Conservation (phyloP, 2,329 filamentous ascomycete genomes). For the Exutisphaerella laricina region DNA sequence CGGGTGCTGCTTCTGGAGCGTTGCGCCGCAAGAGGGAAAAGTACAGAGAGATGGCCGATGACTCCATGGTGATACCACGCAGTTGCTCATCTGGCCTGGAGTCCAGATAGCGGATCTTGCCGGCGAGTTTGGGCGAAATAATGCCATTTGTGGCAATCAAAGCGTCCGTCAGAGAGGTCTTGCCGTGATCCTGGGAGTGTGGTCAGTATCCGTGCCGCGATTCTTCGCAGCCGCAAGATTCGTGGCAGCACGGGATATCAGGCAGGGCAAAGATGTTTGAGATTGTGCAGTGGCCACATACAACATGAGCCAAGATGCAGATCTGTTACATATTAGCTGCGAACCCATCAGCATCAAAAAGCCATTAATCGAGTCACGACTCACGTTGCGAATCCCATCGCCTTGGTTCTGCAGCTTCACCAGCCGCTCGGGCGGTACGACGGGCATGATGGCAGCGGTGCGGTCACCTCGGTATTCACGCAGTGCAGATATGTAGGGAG, state of each 20-base stretch:
- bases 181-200: slow-evolving; percentile 72
- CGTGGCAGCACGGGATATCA: no score
- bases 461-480: neutral
- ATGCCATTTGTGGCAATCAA: slow-evolving; percentile 98
- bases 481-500: neutral
- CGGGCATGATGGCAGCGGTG: slow-evolving; percentile 60
- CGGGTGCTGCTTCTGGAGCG: slow-evolving; percentile 47
- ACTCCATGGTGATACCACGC: slow-evolving; percentile 99
- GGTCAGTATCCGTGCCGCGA: no score
- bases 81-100: slow-evolving; percentile 93
- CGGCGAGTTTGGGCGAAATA: slow-evolving; percentile 94
- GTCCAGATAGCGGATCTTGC: slow-evolving; percentile 96
- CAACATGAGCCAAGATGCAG: slow-evolving; percentile 89
- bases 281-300: slow-evolving; percentile 39
- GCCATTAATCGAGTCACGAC: slow-evolving; percentile 28
- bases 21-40: slow-evolving; percentile 83
- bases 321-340: slow-evolving; percentile 47
- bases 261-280: neutral
- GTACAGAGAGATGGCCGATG: slow-evolving; percentile 91
- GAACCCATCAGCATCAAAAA: slow-evolving; percentile 6
- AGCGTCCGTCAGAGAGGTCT: slow-evolving; percentile 93
- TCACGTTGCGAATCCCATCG: slow-evolving; percentile 86
- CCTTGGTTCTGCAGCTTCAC: slow-evolving; percentile 82
- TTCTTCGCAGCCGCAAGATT: no score
- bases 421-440: slow-evolving; percentile 85